Evolutionary conservation across 225 moss, liverwort and hornwort species (phyloP), one percentile per base, ranked within the genome.

Genomic region (Takakia lepidozioides): DNA sequence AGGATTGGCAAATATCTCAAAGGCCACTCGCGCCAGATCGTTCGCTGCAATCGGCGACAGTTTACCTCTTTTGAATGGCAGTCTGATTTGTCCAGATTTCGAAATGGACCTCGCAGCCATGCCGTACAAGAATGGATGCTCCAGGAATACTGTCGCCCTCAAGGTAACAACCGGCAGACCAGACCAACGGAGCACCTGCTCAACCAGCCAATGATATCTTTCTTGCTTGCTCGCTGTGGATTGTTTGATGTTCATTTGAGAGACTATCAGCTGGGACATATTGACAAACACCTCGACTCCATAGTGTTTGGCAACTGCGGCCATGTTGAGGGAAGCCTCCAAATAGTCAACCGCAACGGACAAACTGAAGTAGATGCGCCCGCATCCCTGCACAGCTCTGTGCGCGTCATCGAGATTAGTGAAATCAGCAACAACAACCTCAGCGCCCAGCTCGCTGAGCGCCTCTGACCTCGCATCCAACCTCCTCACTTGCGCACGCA

Each of bases 371-470:
- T 61, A 68, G 39, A 68, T 30, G 46, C 62, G 68, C 14, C 51
- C 51, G 51, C 68, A 68, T 6, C 56, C 61, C 8, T 62, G 8
- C 11, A 62, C 56, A 1, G 20, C 56, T 16, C 56, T 43, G 45
- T 62, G 62, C 21, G 68, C 27, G 39, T 68, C 62, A 1, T 62
- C 62, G 1, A 51, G 1, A 26, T 30, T 51, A 7, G 17, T 52
- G 51, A 68, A 57, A 39, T 62, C 68, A 8, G 62, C 56, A 15
- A 68, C 68, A 29, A 68, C 68, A 0, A 68, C 19, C 37, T 52
- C 68, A 3, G 56, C 68, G 0, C 67, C 67, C 1, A 60, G 21
- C 0, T 37, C 50, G 11, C 22, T 17, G 9, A 67, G 54, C 3
- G 60, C 55, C 19, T 60, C 60, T 1, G 67, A 55, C 17, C 66